Evolutionary conservation across 2,329 filamentous ascomycete species (phyloP).

Genomic region (Penicillium sp.): DNA sequence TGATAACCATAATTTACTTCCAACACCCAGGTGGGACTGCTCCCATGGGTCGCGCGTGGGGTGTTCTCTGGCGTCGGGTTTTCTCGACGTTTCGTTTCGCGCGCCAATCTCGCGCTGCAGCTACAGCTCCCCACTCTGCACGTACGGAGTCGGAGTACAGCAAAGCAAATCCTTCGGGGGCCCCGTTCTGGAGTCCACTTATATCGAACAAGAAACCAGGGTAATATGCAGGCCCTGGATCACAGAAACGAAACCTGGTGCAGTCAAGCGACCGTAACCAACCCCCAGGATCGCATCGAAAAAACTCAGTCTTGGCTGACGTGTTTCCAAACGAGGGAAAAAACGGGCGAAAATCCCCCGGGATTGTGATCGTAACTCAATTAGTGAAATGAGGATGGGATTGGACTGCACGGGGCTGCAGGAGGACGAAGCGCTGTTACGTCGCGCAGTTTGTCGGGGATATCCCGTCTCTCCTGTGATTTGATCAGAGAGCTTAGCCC

Average conservation of each 20-base stretch:
- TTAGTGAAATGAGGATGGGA: neutral
- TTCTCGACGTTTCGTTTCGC: conserved; percentile 8
- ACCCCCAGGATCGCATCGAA: conserved; percentile 4
- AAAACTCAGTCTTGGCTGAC: conserved; percentile 29
- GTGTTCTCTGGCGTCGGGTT: neutral
- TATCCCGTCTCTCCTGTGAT: neutral
- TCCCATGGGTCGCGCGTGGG: conserved; percentile 22
- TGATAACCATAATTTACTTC: conserved; percentile 6
- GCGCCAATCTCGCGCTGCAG: neutral
- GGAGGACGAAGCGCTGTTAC: conserved; percentile 24
- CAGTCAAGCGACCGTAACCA: neutral
- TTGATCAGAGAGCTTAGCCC: neutral
- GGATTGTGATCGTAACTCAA: conserved; percentile 26
- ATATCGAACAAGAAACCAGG: neutral
- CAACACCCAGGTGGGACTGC: neutral
- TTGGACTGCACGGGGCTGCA: conserved; percentile 24
- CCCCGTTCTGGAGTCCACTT: neutral
- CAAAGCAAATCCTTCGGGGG: neutral
- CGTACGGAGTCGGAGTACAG: neutral
- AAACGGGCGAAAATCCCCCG: conserved; percentile 33
- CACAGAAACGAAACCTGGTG: neutral
- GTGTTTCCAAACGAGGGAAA: conserved; percentile 13
- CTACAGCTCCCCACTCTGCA: conserved; percentile 7
- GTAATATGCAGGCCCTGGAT: neutral
- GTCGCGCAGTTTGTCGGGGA: neutral